Percentiles rank a stretch among this genome's conserved stretches.
Evolutionary conservation across 2,329 filamentous ascomycete genomes (phyloP).

Genomic region (Aspergillus sp.): DNA sequence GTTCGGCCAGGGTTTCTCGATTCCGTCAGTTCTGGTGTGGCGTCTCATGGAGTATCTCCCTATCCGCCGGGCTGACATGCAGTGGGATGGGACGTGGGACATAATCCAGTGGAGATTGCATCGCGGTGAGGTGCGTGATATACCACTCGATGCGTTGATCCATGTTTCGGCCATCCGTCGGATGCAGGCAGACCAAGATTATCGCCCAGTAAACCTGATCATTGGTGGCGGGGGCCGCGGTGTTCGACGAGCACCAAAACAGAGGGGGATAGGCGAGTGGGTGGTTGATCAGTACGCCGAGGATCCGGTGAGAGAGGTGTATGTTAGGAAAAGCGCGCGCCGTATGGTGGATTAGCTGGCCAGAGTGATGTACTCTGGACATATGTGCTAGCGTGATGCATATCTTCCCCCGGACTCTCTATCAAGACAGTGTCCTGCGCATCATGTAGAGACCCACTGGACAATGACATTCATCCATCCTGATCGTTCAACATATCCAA

Average conservation of each 20-base stretch:
- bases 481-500: too few species aligned
- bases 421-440: too few species aligned
- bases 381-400: too few species aligned
- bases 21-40: constrained; percentile 63
- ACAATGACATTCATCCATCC: too few species aligned
- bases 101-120: constrained; percentile 78
- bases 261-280: background rate
- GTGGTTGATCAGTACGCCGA: background rate
- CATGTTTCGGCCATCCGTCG: constrained; percentile 73
- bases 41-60: constrained; percentile 79
- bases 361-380: too few species aligned
- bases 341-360: too few species aligned
- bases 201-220: constrained; percentile 77
- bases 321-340: background rate
- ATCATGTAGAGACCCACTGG: too few species aligned
- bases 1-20: constrained; percentile 59
- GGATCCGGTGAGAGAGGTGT: background rate
- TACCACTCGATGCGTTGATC: constrained; percentile 67
- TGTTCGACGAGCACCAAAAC: background rate
- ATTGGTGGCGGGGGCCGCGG: constrained; percentile 48
- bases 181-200: constrained; percentile 62
- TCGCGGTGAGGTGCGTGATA: constrained; percentile 72
- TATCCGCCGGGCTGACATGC: constrained; percentile 76
- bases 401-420: too few species aligned
- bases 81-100: constrained; percentile 70